Evolutionary conservation across 2,329 filamentous ascomycete species (phyloP).

Genomic region (Pseudodiploospora longispora): DNA sequence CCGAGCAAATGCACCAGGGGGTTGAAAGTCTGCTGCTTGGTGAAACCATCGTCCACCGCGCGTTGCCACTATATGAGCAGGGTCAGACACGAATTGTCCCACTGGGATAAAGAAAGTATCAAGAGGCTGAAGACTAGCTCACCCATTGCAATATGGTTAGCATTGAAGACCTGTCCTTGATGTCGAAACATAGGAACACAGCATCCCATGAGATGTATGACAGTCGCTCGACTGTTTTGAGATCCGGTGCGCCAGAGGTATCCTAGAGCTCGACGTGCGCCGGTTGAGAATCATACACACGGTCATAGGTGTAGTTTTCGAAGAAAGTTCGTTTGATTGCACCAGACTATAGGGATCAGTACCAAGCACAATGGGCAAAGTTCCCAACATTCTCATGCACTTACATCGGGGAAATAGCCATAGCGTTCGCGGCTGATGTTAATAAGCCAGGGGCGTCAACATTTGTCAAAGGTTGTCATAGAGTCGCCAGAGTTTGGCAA

Average conservation of each 20-base stretch:
- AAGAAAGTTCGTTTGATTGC: constrained; percentile 25
- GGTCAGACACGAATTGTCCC: too few species aligned
- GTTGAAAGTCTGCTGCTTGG: constrained; percentile 8
- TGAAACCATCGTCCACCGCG: constrained; percentile 20
- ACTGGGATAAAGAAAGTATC: too few species aligned
- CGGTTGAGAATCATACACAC: constrained; percentile 16
- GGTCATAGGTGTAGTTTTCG: constrained; percentile 25
- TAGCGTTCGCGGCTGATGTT: constrained; percentile 26
- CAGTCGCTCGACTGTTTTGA: constrained; percentile 25
- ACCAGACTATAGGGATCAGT: constrained; percentile 15
- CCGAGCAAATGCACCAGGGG: constrained; percentile 26
- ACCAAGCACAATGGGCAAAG: too few species aligned
- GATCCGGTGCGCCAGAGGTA: constrained; percentile 30
- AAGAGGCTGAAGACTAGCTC: constrained; percentile 1
- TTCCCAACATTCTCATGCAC: constrained; percentile 4
- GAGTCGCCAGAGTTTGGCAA: not conserved
- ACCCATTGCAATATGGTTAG: constrained; percentile 29
- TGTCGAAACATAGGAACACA: constrained; percentile 32
- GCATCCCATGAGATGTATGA: constrained; percentile 29
- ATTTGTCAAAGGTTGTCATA: not conserved
- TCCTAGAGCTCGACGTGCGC: constrained; percentile 30
- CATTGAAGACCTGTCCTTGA: constrained; percentile 25
- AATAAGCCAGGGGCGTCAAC: constrained; percentile 1
- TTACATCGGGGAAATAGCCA: constrained; percentile 30
- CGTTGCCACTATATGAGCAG: constrained; percentile 20